phyloP scores from a whole-genome alignment of 441 rosid genomes.

The Pelargonium exstipulatum region DNA sequence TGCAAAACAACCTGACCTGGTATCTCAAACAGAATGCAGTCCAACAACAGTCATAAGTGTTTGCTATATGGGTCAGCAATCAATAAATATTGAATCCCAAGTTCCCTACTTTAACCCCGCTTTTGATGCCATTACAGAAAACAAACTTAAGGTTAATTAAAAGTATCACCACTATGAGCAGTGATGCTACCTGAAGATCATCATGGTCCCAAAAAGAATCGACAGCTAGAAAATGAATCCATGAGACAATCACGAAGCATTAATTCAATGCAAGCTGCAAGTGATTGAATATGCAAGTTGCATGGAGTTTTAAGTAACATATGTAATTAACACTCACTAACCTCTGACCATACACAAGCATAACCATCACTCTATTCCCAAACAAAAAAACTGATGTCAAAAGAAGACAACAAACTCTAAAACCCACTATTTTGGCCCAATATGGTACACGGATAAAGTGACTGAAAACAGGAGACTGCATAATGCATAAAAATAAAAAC shows the following conservation, averaged over 20 bases:
- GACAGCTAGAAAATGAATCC: not conserved
- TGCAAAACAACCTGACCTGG: not conserved
- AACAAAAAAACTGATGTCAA: not conserved
- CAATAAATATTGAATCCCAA: not conserved
- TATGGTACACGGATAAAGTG: not conserved
- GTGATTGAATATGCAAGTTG: not conserved
- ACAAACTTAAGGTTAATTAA: not conserved
- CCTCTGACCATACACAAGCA: not conserved
- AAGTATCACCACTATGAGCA: not conserved
- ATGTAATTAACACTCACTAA: not conserved
- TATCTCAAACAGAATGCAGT: not conserved
- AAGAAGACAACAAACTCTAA: not conserved
- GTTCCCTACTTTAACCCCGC: not conserved
- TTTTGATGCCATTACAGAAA: not conserved
- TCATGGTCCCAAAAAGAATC: not conserved
- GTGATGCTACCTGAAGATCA: too few relatives aligned
- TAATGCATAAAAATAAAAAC: not conserved
- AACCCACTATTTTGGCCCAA: not conserved
- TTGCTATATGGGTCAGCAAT: not conserved
- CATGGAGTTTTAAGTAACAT: not conserved
- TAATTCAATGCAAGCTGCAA: not conserved
- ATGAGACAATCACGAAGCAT: not conserved
- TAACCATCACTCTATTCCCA: not conserved
- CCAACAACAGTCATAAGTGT: not conserved
- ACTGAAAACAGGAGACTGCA: not conserved